Conservation (phyloP, 768 basidiomycete genomes). For the Neoboletus magnificus region DNA sequence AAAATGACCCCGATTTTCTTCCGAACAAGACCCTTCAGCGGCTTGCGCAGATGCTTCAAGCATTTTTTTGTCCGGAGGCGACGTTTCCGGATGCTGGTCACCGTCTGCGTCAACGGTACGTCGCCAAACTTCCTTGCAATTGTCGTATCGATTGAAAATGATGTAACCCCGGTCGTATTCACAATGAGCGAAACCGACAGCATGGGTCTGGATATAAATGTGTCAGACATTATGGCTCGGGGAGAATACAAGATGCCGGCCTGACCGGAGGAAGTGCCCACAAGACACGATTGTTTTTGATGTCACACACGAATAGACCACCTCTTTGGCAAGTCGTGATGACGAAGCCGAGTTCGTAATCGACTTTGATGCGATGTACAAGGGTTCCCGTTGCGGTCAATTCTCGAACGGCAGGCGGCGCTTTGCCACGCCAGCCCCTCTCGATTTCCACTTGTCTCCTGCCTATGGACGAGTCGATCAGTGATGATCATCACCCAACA, state of each 20-base stretch:
- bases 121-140: constrained; percentile 72
- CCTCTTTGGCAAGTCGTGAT: constrained; percentile 56
- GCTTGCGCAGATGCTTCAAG: constrained; percentile 21
- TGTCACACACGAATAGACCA: constrained; percentile 57
- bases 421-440: constrained; percentile 54
- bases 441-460: constrained; percentile 42
- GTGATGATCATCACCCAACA: constrained; percentile 2
- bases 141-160: constrained; percentile 59
- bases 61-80: constrained; percentile 34
- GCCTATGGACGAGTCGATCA: constrained; percentile 36
- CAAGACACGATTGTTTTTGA: constrained; percentile 45
- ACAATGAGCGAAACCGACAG: constrained; percentile 51
- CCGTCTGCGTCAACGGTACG: constrained; percentile 34
- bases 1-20: constrained; percentile 47
- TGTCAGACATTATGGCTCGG: not conserved
- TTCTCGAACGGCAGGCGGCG: constrained; percentile 37
- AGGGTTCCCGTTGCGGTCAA: constrained; percentile 33
- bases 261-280: constrained; percentile 60
- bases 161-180: constrained; percentile 74
- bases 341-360: constrained; percentile 56
- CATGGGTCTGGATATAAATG: constrained; percentile 8
- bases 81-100: constrained; percentile 20
- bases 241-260: constrained; percentile 12
- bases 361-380: constrained; percentile 77
- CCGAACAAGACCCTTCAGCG: constrained; percentile 9